These are phyloP conservation scores for Lactifluus subvellereus DNA, from an alignment of 768 basidiomycete genomes.

Conservation along the genomic window DNA sequence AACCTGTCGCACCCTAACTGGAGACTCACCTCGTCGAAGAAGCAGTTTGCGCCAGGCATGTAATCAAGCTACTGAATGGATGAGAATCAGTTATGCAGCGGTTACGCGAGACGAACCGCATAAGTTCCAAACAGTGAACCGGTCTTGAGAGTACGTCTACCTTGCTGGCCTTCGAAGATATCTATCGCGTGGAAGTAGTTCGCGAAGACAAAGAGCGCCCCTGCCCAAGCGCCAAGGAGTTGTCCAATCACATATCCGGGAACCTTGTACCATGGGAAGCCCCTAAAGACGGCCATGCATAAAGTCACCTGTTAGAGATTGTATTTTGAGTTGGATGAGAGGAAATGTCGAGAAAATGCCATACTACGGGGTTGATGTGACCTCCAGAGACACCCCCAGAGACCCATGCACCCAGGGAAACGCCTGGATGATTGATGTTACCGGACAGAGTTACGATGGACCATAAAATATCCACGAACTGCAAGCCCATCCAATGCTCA, in stretches of 20 bases:
- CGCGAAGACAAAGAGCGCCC: constrained; percentile 52
- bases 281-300: constrained; percentile 58
- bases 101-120: constrained; percentile 38
- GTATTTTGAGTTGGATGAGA: not conserved
- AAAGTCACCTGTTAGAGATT: constrained; percentile 51
- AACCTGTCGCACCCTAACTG: not conserved
- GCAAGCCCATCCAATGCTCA: constrained; percentile 26
- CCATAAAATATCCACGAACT: constrained; percentile 12
- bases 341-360: not conserved
- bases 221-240: constrained; percentile 53
- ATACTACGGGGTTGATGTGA: constrained; percentile 41
- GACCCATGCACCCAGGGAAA: constrained; percentile 64
- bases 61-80: constrained; percentile 32
- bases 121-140: constrained; percentile 57
- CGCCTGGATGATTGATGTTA: constrained; percentile 32
- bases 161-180: constrained; percentile 50
- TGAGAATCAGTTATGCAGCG: constrained; percentile 3
- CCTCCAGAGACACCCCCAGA: constrained; percentile 64
- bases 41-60: constrained; percentile 39
- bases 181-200: constrained; percentile 67
- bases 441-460: not conserved
- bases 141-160: constrained; percentile 52
- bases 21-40: constrained; percentile 40
- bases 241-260: constrained; percentile 63
- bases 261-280: constrained; percentile 78